These are phyloP conservation scores for Aegilops sharonensis DNA, from an alignment of 176 grass and related monocot genomes.

Conservation along the genomic window DNA sequence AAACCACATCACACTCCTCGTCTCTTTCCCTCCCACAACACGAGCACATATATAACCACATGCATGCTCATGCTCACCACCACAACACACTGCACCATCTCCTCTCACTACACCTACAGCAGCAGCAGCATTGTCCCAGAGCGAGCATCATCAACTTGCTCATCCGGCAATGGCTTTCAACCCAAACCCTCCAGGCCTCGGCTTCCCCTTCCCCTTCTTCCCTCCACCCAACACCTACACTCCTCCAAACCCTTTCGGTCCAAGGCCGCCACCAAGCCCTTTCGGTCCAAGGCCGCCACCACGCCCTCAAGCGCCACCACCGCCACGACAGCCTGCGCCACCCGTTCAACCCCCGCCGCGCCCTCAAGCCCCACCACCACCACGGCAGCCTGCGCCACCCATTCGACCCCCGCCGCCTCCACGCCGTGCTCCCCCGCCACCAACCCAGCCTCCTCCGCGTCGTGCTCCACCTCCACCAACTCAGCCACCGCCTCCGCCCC, in stretches of 20 bases:
- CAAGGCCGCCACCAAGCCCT: slow-evolving; percentile 19
- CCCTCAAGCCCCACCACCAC: slow-evolving; percentile 14
- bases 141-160: background rate
- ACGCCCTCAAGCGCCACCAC: slow-evolving; percentile 11
- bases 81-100: slow-evolving; percentile 25
- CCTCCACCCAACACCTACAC: slow-evolving; percentile 44
- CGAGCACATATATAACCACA: slow-evolving; percentile 30
- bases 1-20: slow-evolving; percentile 9
- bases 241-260: background rate
- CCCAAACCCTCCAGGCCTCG: slow-evolving; percentile 32
- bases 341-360: slow-evolving; percentile 1
- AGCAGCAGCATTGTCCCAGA: background rate
- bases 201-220: slow-evolving; percentile 42
- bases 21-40: slow-evolving; percentile 12
- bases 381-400: slow-evolving; percentile 16
- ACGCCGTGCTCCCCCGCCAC: background rate
- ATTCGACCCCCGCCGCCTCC: slow-evolving; percentile 15
- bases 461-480: background rate
- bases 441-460: background rate
- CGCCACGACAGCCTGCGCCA: slow-evolving; percentile 10
- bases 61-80: slow-evolving; percentile 32
- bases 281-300: background rate
- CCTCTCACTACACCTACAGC: slow-evolving; percentile 28
- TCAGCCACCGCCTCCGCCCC: background rate
- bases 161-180: slow-evolving; percentile 41